Conservation (phyloP, 192 early-diverging fungal species). For the Diversispora epigaea region DNA sequence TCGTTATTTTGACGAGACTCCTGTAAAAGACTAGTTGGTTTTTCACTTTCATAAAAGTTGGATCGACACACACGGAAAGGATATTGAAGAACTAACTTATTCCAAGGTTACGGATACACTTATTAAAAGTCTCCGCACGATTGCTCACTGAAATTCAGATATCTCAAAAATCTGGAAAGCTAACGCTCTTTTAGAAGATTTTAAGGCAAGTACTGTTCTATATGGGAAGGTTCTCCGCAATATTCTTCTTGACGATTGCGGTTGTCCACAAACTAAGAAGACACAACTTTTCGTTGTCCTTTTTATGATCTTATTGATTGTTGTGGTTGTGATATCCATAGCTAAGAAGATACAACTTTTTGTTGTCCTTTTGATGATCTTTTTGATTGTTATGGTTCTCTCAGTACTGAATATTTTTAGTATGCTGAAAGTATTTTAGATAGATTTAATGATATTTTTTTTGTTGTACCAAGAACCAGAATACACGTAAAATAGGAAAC, state of each 20-base stretch:
- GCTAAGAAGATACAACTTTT: neutral
- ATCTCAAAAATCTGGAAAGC: slow-evolving; percentile 21
- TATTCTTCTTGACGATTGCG: slow-evolving; percentile 2
- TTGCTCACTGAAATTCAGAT: neutral
- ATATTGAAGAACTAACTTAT: slow-evolving; percentile 15
- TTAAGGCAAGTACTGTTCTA: slow-evolving; percentile 3
- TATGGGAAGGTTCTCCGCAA: neutral
- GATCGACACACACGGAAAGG: neutral
- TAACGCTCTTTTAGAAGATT: neutral
- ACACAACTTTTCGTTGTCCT: neutral
- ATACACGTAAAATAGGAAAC: neutral
- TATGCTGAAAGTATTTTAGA: neutral
- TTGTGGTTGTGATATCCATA: neutral
- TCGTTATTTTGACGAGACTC: slow-evolving; percentile 21
- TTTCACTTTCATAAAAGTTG: slow-evolving; percentile 20
- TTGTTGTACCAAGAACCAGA: neutral
- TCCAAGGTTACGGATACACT: slow-evolving; percentile 8
- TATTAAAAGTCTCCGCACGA: slow-evolving; percentile 19
- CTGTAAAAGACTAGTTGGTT: slow-evolving; percentile 12
- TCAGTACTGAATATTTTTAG: slow-evolving; percentile 4
- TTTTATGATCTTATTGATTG: neutral
- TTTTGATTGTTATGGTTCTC: slow-evolving; percentile 10
- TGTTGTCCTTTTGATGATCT: neutral
- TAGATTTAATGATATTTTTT: neutral
- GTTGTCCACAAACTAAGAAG: slow-evolving; percentile 16